A percentile compares a stretch with the other conserved stretches of the same genome.
Evolutionary conservation across 148 eudicot genomes (phyloP).

Genomic region (Spergularia bocconei): DNA sequence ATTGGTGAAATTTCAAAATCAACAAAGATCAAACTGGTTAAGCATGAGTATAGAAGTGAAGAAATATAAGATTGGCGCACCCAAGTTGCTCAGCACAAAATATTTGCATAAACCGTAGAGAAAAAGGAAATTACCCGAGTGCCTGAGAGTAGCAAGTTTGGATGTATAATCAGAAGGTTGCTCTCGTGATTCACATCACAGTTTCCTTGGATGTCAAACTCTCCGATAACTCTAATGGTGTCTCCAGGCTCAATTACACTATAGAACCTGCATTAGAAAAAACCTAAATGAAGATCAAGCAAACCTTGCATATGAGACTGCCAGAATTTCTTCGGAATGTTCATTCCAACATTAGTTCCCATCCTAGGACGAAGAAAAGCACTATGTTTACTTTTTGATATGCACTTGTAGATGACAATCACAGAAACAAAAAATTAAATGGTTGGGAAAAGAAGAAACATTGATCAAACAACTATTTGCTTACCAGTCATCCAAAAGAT

Average conservation of each 20-base stretch:
- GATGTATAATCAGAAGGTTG: conserved; percentile 80
- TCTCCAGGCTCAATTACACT: conserved; percentile 92
- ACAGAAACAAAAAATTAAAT: neutral
- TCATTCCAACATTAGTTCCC: neutral
- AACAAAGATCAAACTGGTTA: neutral
- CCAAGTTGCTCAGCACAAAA: neutral
- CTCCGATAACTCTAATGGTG: conserved; percentile 77
- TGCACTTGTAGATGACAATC: neutral
- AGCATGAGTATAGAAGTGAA: neutral
- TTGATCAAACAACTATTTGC: neutral
- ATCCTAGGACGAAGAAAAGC: neutral
- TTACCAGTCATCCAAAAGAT: conserved; percentile 87
- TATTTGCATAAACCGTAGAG: neutral
- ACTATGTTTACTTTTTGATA: neutral
- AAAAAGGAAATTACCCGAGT: conserved; percentile 60
- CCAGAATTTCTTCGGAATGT: neutral
- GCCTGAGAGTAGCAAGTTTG: conserved; percentile 83
- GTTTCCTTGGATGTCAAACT: conserved; percentile 65
- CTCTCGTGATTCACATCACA: conserved; percentile 70
- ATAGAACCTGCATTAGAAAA: conserved; percentile 50
- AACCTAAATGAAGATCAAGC: neutral
- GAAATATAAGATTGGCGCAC: neutral
- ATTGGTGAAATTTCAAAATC: neutral
- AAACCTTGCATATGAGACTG: too few relatives aligned
- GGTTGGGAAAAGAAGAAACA: neutral